Base-by-base conservation (phyloP, 345 rosid genomes). In the Angophora floribunda region DNA sequence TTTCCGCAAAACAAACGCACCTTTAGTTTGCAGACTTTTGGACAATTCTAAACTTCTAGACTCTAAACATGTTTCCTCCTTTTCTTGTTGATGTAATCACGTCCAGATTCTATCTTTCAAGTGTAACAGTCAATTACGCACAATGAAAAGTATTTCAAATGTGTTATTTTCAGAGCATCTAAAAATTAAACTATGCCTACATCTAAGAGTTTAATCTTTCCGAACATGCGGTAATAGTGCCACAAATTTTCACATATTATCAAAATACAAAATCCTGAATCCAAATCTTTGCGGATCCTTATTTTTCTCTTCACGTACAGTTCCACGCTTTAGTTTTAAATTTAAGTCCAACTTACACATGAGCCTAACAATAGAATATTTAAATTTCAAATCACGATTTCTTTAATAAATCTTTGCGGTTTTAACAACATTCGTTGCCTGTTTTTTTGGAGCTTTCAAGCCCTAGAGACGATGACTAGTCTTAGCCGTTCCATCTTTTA, bases 351-450 rank as follows among this genome's bases (percentile, higher is more conserved):
- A 70, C 21, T 32, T 7, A 70, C 1, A 0, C 5, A 1, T 17
- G 24, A 32, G 41, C 21, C 45, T 2, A 70, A 45, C 19, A 4
- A 32, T 4, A 36, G 0, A 16, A 15, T 32, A 0, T 7, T 67
- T 67, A 8, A 32, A 32, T 32, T 32, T 32, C 16, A 67, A 67
- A 30, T 17, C 24, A 16, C 1, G 6, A 67, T 9, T 67, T 30
- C 10, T 14, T 11, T 15, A 14, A 15, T 17, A 16, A 67, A 67
- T 7, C 45, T 32, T 17, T 24, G 16, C 5, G 11, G 3, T 32
- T 32, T 9, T 67, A 7, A 8, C 45, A 36, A 2, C 79, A 67
- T 30, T 65, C 44, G 12, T 6, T 44, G 79, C 79, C 45, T 32
- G 22, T 67, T 67, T 67, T 36, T 16, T 12, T 67, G 41, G 80